These are phyloP conservation scores for Corinectria fuckeliana DNA, from an alignment of 2,329 filamentous ascomycete genomes.

Conservation along the genomic window DNA sequence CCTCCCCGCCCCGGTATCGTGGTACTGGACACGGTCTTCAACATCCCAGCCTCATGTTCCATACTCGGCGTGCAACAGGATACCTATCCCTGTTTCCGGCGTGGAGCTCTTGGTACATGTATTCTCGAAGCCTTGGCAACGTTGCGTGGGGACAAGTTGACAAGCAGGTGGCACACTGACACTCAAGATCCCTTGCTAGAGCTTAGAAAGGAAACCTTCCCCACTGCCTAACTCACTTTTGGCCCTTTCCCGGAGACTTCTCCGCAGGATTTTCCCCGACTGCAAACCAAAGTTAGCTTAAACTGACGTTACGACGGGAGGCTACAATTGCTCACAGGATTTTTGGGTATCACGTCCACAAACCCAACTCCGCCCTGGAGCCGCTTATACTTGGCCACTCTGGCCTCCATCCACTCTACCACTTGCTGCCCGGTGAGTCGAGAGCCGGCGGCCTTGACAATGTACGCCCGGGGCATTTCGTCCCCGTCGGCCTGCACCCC, in stretches of 20 bases:
- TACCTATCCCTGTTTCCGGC: background rate
- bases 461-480: conserved; percentile 66
- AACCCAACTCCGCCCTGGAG: conserved; percentile 67
- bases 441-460: conserved; percentile 55
- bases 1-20: background rate
- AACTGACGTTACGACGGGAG: no score
- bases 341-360: conserved; percentile 71
- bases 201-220: no score
- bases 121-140: background rate
- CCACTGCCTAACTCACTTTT: no score
- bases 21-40: no score
- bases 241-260: no score
- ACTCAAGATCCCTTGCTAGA: no score
- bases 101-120: background rate
- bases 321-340: conserved; percentile 61
- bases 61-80: background rate
- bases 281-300: no score
- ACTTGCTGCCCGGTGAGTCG: conserved; percentile 55
- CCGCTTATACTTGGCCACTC: conserved; percentile 71
- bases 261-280: no score
- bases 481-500: conserved; percentile 49
- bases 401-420: conserved; percentile 62
- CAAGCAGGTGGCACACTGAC: no score
- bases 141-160: background rate
- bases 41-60: no score